Percentiles rank a stretch among this genome's conserved stretches.
phyloP scores from a whole-genome alignment of 208 protist species.

The Leishmania lainsoni region DNA sequence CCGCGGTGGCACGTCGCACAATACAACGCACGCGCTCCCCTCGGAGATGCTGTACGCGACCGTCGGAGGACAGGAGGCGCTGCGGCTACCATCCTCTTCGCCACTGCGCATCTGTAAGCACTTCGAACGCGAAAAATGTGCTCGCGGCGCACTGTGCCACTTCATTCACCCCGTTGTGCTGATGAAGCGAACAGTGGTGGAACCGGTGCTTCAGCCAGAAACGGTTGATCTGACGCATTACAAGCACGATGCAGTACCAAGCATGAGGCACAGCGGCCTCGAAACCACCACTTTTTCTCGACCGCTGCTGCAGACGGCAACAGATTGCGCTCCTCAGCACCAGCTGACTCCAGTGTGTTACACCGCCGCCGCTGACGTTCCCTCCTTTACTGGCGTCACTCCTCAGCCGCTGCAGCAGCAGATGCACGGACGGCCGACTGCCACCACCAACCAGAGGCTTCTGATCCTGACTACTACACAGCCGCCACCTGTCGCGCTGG shows the following conservation, averaged over 20 bases:
- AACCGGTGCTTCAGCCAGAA: not conserved
- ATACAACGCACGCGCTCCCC: constrained; percentile 20
- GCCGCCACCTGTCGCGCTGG: constrained; percentile 18
- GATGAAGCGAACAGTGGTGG: not conserved
- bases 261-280: too few relatives aligned
- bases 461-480: constrained; percentile 16
- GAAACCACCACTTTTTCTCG: too few relatives aligned
- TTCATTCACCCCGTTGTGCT: constrained; percentile 70
- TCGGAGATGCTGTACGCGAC: constrained; percentile 61
- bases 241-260: not conserved
- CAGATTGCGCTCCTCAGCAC: too few relatives aligned
- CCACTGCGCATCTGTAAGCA: constrained; percentile 72
- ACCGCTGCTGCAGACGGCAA: too few relatives aligned
- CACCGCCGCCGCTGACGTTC: not conserved
- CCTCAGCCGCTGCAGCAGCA: not conserved
- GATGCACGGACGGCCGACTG: not conserved
- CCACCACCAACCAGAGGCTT: not conserved
- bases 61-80: constrained; percentile 48
- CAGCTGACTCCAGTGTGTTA: not conserved
- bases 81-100: constrained; percentile 29
- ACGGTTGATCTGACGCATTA: not conserved
- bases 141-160: constrained; percentile 52
- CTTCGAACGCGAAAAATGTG: constrained; percentile 70
- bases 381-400: not conserved
- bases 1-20: not conserved